Evolutionary conservation across 1,139 yeast species (phyloP).

Genomic region (Suhomyces taliae): DNA sequence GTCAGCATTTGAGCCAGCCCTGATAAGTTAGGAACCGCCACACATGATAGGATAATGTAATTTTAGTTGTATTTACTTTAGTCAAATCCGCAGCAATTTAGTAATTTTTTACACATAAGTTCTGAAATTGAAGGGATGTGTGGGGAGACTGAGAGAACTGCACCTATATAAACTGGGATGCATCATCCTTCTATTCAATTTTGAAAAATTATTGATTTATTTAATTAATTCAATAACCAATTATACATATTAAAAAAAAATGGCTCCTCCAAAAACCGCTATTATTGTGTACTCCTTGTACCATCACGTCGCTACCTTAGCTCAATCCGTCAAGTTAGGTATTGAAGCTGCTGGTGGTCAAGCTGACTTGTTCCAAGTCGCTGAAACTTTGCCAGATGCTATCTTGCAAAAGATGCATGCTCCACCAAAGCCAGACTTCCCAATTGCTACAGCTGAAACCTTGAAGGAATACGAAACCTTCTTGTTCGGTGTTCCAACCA

Average conservation of each 20-base stretch:
- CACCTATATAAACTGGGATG: too few relatives aligned
- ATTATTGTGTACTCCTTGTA: conserved; percentile 80
- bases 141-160: too few relatives aligned
- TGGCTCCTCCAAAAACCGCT: conserved; percentile 32
- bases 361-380: conserved; percentile 73
- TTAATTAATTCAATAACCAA: not conserved
- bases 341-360: conserved; percentile 70
- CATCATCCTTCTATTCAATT: too few relatives aligned
- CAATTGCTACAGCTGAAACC: conserved; percentile 64
- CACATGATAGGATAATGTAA: too few relatives aligned
- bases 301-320: conserved; percentile 72
- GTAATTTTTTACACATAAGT: too few relatives aligned
- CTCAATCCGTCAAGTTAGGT: conserved; percentile 70
- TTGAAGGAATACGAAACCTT: conserved; percentile 69
- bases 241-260: not conserved
- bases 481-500: conserved; percentile 80
- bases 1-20: too few relatives aligned
- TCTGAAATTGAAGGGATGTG: too few relatives aligned
- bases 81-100: too few relatives aligned
- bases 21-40: too few relatives aligned
- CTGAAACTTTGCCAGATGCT: conserved; percentile 74
- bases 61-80: too few relatives aligned
- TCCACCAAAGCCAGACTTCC: conserved; percentile 66
- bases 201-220: too few relatives aligned
- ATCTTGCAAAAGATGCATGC: conserved; percentile 58